Evolutionary conservation across 148 eudicot species (phyloP), one percentile per base, ranked within the genome.

Genomic region (Heliosperma pusillum): DNA sequence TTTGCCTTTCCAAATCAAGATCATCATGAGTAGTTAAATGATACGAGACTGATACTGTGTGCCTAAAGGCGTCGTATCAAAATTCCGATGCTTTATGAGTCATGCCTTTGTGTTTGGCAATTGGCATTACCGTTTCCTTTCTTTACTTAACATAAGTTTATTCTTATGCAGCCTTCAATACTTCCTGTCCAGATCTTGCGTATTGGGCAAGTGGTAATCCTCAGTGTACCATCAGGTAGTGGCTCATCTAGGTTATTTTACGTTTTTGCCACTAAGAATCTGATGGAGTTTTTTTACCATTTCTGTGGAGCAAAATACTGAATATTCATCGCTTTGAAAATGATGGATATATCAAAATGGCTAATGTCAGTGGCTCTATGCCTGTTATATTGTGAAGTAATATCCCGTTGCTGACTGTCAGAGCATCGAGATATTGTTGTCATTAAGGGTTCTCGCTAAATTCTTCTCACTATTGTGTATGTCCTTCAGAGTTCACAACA

Each of bases 171-270:
- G 98, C 98, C 98, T 79, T 84, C 97, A 73, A 82, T 95, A 81
- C 97, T 95, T 77, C 98, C 96, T 59, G 62, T 95, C 81, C 98
- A 95, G 85, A 87, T 95, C 67, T 79, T 95, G 75, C 86, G 91
- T 82, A 86, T 95, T 76, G 98, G 98, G 74, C 96, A 95, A 76
- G 78, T 95, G 56, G 90, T 89, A 66, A 89, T 95, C 76, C 96
- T 66, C 70, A 86, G 89, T 75, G 98, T 90, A 76, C 98, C 98
- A 82, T 91, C 96, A 95, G 98, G 98, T 94, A 75, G 59, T 60
- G 79, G 75, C 71, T 86, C 57, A 27, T 47, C 36, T 74, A 59
- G 5, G 71, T 65, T 59, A 2, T 47, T 33, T 44, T 42, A 79
- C 26, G 19, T 58, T 69, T 68, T 70, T 29, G 61, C 52, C 19